Conservation (phyloP, 257 asterid species). For the Lycium ferocissimum region DNA sequence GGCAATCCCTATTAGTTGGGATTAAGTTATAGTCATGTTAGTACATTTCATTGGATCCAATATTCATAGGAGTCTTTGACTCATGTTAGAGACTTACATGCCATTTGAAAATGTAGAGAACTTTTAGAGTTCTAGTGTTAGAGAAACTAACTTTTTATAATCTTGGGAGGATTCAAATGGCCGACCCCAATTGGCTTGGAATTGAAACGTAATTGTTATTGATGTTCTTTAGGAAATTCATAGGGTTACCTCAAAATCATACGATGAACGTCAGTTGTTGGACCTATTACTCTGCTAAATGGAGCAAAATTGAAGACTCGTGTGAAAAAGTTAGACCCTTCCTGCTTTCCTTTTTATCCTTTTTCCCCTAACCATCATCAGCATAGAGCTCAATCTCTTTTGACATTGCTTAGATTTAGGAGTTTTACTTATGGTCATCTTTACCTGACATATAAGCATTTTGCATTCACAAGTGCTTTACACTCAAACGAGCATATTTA, state of each 20-base stretch:
- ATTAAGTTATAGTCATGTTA: background rate
- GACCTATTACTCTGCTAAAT: background rate
- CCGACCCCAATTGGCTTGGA: background rate
- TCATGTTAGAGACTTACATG: background rate
- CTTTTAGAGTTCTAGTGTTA: background rate
- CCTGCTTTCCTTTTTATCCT: background rate
- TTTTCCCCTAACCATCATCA: background rate
- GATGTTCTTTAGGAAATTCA: background rate
- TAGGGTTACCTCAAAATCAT: background rate
- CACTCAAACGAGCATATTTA: background rate
- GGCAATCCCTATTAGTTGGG: background rate
- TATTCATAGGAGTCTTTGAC: background rate
- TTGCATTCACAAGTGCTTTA: conserved; percentile 22
- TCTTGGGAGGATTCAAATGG: background rate
- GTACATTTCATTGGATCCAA: background rate
- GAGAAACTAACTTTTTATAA: background rate
- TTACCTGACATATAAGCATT: conserved; percentile 17
- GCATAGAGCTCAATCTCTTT: background rate
- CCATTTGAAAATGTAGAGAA: background rate
- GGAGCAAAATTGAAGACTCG: background rate
- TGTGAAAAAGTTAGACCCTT: background rate
- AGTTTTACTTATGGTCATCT: background rate
- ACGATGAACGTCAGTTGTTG: background rate
- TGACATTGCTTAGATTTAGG: background rate
- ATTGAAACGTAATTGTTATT: background rate